Evolutionary conservation across 1,139 yeast species (phyloP).

Genomic region (Blastobotrys raffinosifermentans): DNA sequence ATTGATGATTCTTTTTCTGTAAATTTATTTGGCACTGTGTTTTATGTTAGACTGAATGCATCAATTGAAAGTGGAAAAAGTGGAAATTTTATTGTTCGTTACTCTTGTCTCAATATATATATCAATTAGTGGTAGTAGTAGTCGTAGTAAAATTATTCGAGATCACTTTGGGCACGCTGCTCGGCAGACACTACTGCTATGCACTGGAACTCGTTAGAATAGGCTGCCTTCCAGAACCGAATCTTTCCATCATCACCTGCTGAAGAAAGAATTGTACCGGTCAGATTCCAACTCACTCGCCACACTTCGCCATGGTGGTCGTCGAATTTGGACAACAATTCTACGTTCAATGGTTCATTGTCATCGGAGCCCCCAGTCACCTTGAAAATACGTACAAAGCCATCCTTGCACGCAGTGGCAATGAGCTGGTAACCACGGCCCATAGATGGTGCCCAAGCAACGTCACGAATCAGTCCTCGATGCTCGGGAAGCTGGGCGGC

Average conservation of each 20-base stretch:
- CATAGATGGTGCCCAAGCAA: constrained; percentile 97
- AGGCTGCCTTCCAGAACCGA: constrained; percentile 85
- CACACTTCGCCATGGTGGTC: constrained; percentile 91
- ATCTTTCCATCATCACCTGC: constrained; percentile 96
- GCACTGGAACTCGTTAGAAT: constrained; percentile 82
- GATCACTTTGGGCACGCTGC: constrained; percentile 24
- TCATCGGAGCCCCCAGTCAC: constrained; percentile 41
- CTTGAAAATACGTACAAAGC: constrained; percentile 79
- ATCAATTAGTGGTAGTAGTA: too few species aligned
- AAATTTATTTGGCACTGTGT: too few species aligned
- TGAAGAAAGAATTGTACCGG: constrained; percentile 82
- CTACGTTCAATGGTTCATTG: constrained; percentile 34
- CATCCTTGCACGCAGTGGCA: constrained; percentile 96
- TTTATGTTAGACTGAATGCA: too few species aligned
- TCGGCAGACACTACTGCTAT: constrained; percentile 83
- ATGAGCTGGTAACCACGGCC: constrained; percentile 82
- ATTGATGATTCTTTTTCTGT: too few species aligned
- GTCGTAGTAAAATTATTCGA: too few species aligned
- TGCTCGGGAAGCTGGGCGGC: constrained; percentile 61
- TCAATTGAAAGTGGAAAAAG: too few species aligned
- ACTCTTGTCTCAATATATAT: too few species aligned
- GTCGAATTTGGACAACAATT: constrained; percentile 50
- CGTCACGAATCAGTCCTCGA: constrained; percentile 77
- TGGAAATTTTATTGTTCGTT: too few species aligned
- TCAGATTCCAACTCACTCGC: constrained; percentile 91